A percentile compares a stretch with the other conserved stretches of the same genome.
phyloP scores from a whole-genome alignment of 768 basidiomycete genomes.

The Leucocoprinus birnbaumii region DNA sequence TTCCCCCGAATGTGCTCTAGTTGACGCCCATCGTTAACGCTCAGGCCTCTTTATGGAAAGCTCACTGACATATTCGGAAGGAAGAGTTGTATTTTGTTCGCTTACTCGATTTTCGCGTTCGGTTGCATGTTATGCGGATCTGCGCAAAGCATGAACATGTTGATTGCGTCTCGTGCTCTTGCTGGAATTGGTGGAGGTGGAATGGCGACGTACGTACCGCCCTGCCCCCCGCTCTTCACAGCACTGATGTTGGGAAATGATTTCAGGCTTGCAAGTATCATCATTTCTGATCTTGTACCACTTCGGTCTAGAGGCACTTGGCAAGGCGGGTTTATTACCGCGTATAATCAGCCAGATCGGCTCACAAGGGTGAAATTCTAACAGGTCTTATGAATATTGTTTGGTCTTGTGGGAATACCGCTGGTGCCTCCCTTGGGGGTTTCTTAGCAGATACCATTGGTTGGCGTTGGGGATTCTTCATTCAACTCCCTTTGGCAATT shows the following conservation, averaged over 20 bases:
- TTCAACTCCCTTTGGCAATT: slow-evolving; percentile 56
- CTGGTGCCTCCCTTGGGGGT: slow-evolving; percentile 64
- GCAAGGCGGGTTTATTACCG: slow-evolving; percentile 42
- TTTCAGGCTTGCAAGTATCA: slow-evolving; percentile 60
- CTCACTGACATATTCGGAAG: slow-evolving; percentile 65
- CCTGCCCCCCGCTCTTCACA: not conserved
- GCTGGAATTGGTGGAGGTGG: slow-evolving; percentile 63
- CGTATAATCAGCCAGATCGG: not conserved
- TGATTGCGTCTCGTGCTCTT: slow-evolving; percentile 50
- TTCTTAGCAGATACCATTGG: slow-evolving; percentile 60
- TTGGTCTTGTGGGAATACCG: slow-evolving; percentile 52
- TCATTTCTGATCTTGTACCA: slow-evolving; percentile 64
- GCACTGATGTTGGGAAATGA: not conserved
- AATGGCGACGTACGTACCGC: slow-evolving; percentile 50
- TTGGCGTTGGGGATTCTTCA: slow-evolving; percentile 67
- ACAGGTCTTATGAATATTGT: slow-evolving; percentile 57
- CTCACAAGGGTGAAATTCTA: not conserved
- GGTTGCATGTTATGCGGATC: slow-evolving; percentile 54
- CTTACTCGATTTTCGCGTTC: slow-evolving; percentile 50
- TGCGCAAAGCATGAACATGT: slow-evolving; percentile 48
- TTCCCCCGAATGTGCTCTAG: not conserved
- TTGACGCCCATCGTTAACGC: not conserved
- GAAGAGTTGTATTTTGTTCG: slow-evolving; percentile 53
- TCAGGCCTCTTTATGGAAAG: slow-evolving; percentile 62
- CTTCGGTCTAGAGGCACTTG: slow-evolving; percentile 62